Percentiles rank a stretch among this genome's conserved stretches.
These are phyloP conservation scores for Mucor circinelloides DNA, from an alignment of 371 early-diverging fungal genomes.

Conservation along the genomic window DNA sequence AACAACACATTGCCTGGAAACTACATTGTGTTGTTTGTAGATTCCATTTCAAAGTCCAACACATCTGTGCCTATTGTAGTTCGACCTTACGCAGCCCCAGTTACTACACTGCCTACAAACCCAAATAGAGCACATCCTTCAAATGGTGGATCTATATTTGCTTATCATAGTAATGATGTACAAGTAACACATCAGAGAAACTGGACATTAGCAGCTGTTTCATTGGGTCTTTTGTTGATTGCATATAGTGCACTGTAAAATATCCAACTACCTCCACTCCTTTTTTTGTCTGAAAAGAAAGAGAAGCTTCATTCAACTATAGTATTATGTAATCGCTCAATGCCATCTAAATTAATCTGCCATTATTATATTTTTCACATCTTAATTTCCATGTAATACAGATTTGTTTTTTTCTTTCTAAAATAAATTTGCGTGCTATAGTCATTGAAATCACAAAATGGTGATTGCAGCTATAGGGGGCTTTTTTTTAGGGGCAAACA, in stretches of 20 bases:
- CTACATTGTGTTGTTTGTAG: constrained; percentile 38
- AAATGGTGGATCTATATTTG: constrained; percentile 28
- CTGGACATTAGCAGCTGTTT: neutral
- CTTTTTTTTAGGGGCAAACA: neutral
- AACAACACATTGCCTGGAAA: constrained; percentile 32
- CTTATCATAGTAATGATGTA: constrained; percentile 12
- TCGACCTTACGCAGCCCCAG: constrained; percentile 35
- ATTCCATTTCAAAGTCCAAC: constrained; percentile 36
- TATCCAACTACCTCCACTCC: neutral
- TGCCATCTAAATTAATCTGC: neutral
- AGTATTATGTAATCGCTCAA: neutral
- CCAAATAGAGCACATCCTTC: constrained; percentile 23
- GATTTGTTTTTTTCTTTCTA: neutral
- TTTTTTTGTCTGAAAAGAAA: neutral
- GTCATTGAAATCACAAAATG: neutral
- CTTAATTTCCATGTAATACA: neutral
- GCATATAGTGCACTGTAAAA: neutral
- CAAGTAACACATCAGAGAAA: neutral
- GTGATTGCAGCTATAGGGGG: neutral
- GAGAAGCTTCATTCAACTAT: neutral
- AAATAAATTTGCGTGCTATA: neutral
- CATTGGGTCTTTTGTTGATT: neutral
- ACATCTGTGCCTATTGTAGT: constrained; percentile 41
- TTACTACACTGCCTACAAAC: constrained; percentile 16
- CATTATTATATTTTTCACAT: neutral